Conservation (phyloP, 257 asterid species). For the Mitragyna speciosa region DNA sequence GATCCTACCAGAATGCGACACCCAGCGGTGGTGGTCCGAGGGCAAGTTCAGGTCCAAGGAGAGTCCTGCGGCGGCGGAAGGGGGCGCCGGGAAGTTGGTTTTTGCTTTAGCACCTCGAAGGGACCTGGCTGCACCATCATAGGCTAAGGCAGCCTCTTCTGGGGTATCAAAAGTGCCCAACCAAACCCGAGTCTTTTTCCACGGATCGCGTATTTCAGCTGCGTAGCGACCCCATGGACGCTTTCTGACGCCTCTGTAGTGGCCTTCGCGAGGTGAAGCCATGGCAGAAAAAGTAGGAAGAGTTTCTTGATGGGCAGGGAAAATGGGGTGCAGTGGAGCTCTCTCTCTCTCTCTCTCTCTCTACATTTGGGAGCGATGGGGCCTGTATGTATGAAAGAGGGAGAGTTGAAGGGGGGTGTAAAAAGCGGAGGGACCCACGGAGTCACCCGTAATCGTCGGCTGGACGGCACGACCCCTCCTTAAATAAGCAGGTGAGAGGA, state of each 20-base stretch:
- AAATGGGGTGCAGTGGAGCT: neutral
- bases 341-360: neutral
- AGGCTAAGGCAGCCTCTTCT: slow-evolving; percentile 92
- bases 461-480: slow-evolving; percentile 78
- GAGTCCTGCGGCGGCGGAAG: slow-evolving; percentile 32
- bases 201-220: slow-evolving; percentile 96
- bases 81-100: slow-evolving; percentile 66
- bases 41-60: slow-evolving; percentile 73
- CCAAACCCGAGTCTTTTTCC: slow-evolving; percentile 98
- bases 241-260: slow-evolving; percentile 92
- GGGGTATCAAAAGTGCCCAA: slow-evolving; percentile 96
- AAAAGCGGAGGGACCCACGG: slow-evolving; percentile 51
- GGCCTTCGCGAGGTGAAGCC: slow-evolving; percentile 87
- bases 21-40: slow-evolving; percentile 61
- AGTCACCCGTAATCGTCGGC: slow-evolving; percentile 96
- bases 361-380: slow-evolving; percentile 11
- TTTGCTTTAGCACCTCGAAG: slow-evolving; percentile 92
- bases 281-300: slow-evolving; percentile 18
- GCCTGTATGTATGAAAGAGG: neutral
- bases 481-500: slow-evolving; percentile 29
- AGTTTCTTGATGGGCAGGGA: neutral
- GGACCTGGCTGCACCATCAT: slow-evolving; percentile 97
- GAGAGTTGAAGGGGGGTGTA: slow-evolving; percentile 22
- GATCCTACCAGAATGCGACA: slow-evolving; percentile 50
- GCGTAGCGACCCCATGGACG: slow-evolving; percentile 99